Conservation (phyloP, 2,329 filamentous ascomycete genomes). For the Pleochaeta shiraiana region DNA sequence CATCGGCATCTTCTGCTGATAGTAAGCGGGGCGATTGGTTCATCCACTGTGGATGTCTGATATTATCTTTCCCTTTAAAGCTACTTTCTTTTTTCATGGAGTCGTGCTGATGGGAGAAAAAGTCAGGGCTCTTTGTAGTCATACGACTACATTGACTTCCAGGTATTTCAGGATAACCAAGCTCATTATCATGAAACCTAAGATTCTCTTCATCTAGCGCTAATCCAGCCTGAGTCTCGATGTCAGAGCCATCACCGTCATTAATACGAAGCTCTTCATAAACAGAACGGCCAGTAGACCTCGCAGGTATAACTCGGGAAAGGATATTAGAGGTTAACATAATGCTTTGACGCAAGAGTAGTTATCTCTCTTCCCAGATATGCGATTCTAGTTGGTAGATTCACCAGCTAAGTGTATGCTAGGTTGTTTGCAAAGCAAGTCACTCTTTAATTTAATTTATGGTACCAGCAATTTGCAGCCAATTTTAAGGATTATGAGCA, state of each 20-base stretch:
- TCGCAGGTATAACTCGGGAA: constrained; percentile 17
- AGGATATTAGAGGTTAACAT: constrained; percentile 19
- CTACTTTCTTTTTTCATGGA: neutral
- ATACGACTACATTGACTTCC: constrained; percentile 16
- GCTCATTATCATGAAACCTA: constrained; percentile 16
- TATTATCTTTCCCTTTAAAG: neutral
- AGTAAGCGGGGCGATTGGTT: constrained; percentile 18
- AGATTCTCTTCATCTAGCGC: constrained; percentile 19
- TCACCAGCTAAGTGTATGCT: no score
- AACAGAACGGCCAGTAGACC: constrained; percentile 17
- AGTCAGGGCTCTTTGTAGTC: constrained; percentile 17
- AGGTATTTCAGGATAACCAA: constrained; percentile 15
- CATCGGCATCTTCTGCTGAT: constrained; percentile 18
- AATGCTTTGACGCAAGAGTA: neutral
- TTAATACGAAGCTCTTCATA: constrained; percentile 19
- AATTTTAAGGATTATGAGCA: no score
- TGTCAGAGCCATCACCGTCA: constrained; percentile 15
- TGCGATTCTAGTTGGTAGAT: no score
- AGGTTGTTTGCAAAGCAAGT: no score
- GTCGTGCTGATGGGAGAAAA: constrained; percentile 11
- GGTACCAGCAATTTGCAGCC: no score
- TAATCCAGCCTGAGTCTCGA: constrained; percentile 17
- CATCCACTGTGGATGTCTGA: constrained; percentile 11
- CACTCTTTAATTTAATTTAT: no score
- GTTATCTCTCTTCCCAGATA: no score